Base-by-base conservation (phyloP, 2,329 filamentous ascomycete genomes). In the Curvularia eragrostidis region DNA sequence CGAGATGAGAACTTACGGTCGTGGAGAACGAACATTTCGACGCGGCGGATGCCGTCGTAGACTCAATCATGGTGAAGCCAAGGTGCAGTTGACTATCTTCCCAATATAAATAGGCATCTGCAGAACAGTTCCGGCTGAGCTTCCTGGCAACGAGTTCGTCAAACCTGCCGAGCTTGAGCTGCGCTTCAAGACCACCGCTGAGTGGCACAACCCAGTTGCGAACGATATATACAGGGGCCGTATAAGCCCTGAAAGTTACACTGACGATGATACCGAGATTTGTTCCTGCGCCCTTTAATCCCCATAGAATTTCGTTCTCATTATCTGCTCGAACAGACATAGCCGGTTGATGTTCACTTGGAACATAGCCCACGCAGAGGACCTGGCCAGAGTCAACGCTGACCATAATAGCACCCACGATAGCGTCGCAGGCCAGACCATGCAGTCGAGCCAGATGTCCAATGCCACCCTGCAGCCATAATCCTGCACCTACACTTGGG, bases 391-490 rank as follows among this genome's bases (percentile, higher is more conserved):
- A 80, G 0, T 75, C 67, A 52, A 85, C 79, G 61, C 81, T 82
- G 70, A 88, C 81, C 24, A 89, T 12, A 2, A 88, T 80, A 19
- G 83, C 86, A 60, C 87, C 86, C n/a, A 88, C 69, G 44, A 89
- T 83, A 43, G 81, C 69, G 61, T 89, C 86, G 62, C 84, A 88
- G 2, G 85, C 60, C 12, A 89, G 84, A 1, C 87, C 86, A 61
- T 86, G 72, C 8, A 79, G 53, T 56, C 86, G 78, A 34, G 82
- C 66, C n/a, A 87, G 75, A 62, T 88, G 85, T 1, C 86, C 86
- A 48, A 89, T 86, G 51, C 87, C 86, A 39, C 87, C 87, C 76
- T 89, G 86, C 46, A 89, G 76, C 85, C 85, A 89, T 13, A 86
- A 63, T 0, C 87, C 87, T 0, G 84, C 82, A 2, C 87, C 87